A percentile compares a stretch with the other conserved stretches of the same genome.
phyloP scores from a whole-genome alignment of 1,139 yeast species.

The Blastobotrys persicus region DNA sequence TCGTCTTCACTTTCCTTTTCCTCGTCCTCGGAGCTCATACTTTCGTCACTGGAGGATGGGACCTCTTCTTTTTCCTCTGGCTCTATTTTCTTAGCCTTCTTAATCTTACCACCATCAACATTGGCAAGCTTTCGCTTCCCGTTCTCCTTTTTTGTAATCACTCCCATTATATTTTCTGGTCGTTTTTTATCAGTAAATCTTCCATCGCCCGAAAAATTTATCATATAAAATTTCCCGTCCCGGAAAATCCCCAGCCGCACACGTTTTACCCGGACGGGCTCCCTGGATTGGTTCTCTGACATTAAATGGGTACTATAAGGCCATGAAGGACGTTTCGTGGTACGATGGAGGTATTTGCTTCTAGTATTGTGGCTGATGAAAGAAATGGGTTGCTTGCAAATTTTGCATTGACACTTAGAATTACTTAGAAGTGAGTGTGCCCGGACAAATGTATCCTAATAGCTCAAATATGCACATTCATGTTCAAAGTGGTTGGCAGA shows the following conservation, averaged over 20 bases:
- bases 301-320: too few relatives aligned
- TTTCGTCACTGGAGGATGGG: constrained; percentile 27
- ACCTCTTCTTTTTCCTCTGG: constrained; percentile 16
- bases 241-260: constrained; percentile 3
- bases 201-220: constrained; percentile 3
- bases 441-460: too few relatives aligned
- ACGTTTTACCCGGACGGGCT: neutral
- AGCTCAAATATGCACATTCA: too few relatives aligned
- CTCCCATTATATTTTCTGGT: neutral
- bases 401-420: too few relatives aligned
- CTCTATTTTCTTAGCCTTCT: constrained; percentile 18
- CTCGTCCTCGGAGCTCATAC: constrained; percentile 31
- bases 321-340: too few relatives aligned
- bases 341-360: too few relatives aligned
- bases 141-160: constrained; percentile 3
- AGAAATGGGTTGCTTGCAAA: neutral
- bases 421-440: too few relatives aligned
- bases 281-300: neutral
- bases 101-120: constrained; percentile 8
- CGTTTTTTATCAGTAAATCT: neutral
- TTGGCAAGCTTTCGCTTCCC: constrained; percentile 12
- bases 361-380: too few relatives aligned
- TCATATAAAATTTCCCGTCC: constrained; percentile 4
- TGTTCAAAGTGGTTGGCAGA: too few relatives aligned
- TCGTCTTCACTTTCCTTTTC: constrained; percentile 32